Percentiles rank a stretch among this genome's conserved stretches.
Evolutionary conservation across 2,329 filamentous ascomycete genomes (phyloP).

Genomic region (Aspergillus sp.): DNA sequence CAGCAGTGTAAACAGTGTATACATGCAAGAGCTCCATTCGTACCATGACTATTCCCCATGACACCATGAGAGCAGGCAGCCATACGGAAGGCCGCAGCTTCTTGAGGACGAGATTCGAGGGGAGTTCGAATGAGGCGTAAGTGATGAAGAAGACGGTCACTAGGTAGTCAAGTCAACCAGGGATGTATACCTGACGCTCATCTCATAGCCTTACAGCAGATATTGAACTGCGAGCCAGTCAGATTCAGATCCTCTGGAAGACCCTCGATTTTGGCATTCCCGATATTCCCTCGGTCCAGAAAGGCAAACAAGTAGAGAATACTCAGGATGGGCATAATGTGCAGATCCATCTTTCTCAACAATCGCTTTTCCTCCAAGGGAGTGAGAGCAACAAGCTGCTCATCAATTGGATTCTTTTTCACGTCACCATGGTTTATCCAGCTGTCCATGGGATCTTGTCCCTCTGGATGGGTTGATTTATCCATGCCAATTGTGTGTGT

Average conservation of each 20-base stretch:
- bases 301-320: conserved; percentile 23
- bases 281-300: conserved; percentile 22
- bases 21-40: not conserved
- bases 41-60: conserved; percentile 49
- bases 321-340: conserved; percentile 14
- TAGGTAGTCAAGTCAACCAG: not conserved
- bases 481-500: too few relatives aligned
- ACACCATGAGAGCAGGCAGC: conserved; percentile 30
- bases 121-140: conserved; percentile 21
- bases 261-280: conserved; percentile 16
- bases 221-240: conserved; percentile 45
- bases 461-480: too few relatives aligned
- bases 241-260: conserved; percentile 38
- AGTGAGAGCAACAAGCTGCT: not conserved
- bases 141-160: conserved; percentile 29
- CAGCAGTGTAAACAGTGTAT: not conserved
- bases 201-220: conserved; percentile 39
- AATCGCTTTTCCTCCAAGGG: conserved; percentile 9
- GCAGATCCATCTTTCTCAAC: conserved; percentile 14
- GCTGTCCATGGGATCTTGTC: too few relatives aligned
- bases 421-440: too few relatives aligned
- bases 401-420: not conserved
- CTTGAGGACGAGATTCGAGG: conserved; percentile 24
- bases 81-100: conserved; percentile 28
- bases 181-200: conserved; percentile 24